Conservation (phyloP, 2,329 filamentous ascomycete genomes). For the Arthrinium puccinioides region DNA sequence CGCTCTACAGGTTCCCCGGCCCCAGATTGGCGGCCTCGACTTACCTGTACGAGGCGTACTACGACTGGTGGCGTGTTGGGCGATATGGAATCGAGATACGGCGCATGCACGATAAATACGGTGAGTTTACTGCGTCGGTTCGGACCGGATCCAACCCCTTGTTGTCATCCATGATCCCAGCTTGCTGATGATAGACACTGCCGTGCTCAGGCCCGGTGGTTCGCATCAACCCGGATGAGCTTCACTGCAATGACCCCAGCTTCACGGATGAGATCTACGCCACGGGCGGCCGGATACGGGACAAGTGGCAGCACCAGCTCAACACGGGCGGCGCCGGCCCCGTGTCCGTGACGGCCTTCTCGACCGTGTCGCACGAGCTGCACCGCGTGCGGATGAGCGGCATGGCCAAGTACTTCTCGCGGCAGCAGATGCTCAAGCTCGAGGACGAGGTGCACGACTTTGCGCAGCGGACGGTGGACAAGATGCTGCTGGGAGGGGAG, state of each 20-base stretch:
- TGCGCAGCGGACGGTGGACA: constrained; percentile 20
- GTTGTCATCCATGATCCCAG: not conserved
- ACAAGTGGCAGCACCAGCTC: constrained; percentile 6
- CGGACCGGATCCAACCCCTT: no score
- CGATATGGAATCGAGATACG: constrained; percentile 11
- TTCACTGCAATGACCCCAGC: constrained; percentile 4
- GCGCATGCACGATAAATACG: constrained; percentile 15
- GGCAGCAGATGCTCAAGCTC: constrained; percentile 19
- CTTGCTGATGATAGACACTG: constrained; percentile 14
- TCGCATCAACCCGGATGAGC: constrained; percentile 6
- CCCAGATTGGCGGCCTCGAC: constrained; percentile 11
- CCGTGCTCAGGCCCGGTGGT: constrained; percentile 9
- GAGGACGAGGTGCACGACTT: constrained; percentile 19
- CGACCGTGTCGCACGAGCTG: constrained; percentile 1
- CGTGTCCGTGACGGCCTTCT: not conserved
- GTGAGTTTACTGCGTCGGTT: constrained; percentile 6
- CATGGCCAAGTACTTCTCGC: constrained; percentile 23
- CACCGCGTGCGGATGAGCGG: not conserved
- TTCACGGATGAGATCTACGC: constrained; percentile 5
- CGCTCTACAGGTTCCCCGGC: constrained; percentile 13
- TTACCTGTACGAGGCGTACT: constrained; percentile 14
- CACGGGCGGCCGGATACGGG: constrained; percentile 4
- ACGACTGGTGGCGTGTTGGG: constrained; percentile 10
- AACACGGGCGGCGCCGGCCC: not conserved
- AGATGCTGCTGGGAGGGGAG: constrained; percentile 12